phyloP scores from a whole-genome alignment of 2,329 filamentous ascomycete genomes.

The Dactylonectria estremocensis region DNA sequence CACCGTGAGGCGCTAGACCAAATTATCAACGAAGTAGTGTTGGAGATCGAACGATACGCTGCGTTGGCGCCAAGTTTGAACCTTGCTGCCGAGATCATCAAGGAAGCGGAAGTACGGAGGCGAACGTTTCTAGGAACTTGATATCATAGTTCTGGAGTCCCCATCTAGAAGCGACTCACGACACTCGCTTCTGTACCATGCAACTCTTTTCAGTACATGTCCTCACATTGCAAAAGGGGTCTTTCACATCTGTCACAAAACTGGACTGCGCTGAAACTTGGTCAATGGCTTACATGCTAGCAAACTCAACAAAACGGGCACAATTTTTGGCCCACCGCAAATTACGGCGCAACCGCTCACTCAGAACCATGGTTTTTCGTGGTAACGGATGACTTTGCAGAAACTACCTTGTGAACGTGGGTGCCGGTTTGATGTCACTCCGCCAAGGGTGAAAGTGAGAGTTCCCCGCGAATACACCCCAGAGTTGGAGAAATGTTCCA shows the following conservation, averaged over 20 bases:
- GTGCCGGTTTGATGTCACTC: constrained; percentile 1
- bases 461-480: constrained; percentile 18
- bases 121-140: constrained; percentile 72
- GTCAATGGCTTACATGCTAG: neutral
- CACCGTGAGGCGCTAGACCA: constrained; percentile 76
- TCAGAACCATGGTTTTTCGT: neutral
- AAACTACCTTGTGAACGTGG: neutral
- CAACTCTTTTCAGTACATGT: neutral
- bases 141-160: constrained; percentile 34
- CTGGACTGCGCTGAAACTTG: neutral
- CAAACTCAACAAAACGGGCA: neutral
- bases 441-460: constrained; percentile 10
- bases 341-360: neutral
- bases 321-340: neutral
- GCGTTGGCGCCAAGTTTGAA: constrained; percentile 83
- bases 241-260: neutral
- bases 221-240: no score
- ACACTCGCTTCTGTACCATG: neutral
- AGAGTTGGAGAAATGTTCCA: constrained; percentile 20
- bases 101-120: constrained; percentile 82
- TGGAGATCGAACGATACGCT: constrained; percentile 82
- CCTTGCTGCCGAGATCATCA: constrained; percentile 84
- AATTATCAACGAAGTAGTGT: constrained; percentile 83
- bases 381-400: neutral
- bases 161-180: neutral